These are phyloP conservation scores for Aspergillus heteromorphus DNA, from an alignment of 495 filamentous ascomycete genomes.

Conservation along the genomic window DNA sequence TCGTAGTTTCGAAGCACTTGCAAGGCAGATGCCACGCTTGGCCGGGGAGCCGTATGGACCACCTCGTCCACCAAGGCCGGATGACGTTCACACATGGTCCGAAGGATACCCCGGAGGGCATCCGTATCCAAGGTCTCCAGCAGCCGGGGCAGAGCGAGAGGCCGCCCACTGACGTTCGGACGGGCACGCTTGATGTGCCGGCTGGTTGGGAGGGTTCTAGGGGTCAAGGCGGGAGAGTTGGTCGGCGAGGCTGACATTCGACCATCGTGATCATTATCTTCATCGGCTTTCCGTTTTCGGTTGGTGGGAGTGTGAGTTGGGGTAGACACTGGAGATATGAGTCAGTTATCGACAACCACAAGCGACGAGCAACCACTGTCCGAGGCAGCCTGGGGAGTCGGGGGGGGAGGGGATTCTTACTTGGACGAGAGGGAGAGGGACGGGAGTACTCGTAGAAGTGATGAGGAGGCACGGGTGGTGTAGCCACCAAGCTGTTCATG, in stretches of 20 bases:
- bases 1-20: slow-evolving; percentile 79
- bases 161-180: slow-evolving; percentile 68
- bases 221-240: slow-evolving; percentile 66
- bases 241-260: slow-evolving; percentile 84
- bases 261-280: slow-evolving; percentile 65
- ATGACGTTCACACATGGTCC: slow-evolving; percentile 83
- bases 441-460: slow-evolving; percentile 66
- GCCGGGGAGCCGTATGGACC: slow-evolving; percentile 75
- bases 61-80: slow-evolving; percentile 72
- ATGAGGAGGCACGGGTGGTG: slow-evolving; percentile 64
- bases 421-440: slow-evolving; percentile 63
- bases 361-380: background rate
- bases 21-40: slow-evolving; percentile 72
- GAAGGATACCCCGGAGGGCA: slow-evolving; percentile 74
- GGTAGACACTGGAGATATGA: slow-evolving; percentile 45
- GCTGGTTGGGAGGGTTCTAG: slow-evolving; percentile 59
- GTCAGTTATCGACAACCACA: slow-evolving; percentile 17
- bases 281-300: slow-evolving; percentile 86
- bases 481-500: slow-evolving; percentile 61
- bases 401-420: slow-evolving; percentile 52
- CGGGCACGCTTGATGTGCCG: slow-evolving; percentile 59
- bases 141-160: slow-evolving; percentile 74
- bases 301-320: slow-evolving; percentile 45
- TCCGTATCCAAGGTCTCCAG: slow-evolving; percentile 85
- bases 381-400: background rate